Conservation (phyloP, 371 early-diverging fungal genomes). For the Mortierella sp. region DNA sequence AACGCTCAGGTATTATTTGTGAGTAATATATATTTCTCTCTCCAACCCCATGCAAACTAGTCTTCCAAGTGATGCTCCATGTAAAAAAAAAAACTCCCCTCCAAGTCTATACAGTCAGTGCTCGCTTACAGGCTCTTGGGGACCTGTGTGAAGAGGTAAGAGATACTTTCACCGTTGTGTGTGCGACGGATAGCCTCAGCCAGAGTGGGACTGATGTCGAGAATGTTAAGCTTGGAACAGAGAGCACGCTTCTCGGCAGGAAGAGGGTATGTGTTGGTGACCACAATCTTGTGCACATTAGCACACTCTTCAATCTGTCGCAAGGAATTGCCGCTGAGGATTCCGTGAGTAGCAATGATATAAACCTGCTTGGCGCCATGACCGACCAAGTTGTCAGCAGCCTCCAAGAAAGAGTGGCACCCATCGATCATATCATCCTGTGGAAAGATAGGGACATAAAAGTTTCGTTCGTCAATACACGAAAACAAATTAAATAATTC, state of each 20-base stretch:
- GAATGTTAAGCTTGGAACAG: constrained; percentile 83
- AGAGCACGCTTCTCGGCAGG: constrained; percentile 77
- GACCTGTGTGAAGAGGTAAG: constrained; percentile 80
- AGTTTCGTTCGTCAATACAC: neutral
- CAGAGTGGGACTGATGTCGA: constrained; percentile 91
- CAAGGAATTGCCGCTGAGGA: constrained; percentile 89
- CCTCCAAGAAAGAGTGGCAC: constrained; percentile 89
- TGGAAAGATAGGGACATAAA: neutral
- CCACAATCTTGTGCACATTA: constrained; percentile 87
- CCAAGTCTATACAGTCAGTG: no score
- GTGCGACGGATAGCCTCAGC: constrained; percentile 98
- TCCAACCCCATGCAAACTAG: neutral
- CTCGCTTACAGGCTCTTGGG: constrained; percentile 33
- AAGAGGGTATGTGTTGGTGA: constrained; percentile 96
- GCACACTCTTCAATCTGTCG: constrained; percentile 87
- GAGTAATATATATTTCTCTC: neutral
- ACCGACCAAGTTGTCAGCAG: constrained; percentile 89
- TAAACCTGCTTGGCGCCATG: constrained; percentile 90
- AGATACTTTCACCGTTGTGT: constrained; percentile 98
- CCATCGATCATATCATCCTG: constrained; percentile 94
- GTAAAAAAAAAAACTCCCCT: no score
- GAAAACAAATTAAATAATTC: neutral
- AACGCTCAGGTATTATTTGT: no score
- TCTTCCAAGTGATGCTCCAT: neutral
- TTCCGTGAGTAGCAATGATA: constrained; percentile 95